Percentiles rank a stretch among this genome's conserved stretches.
Conservation (phyloP, 352 stramenopile species). For the Phytophthora parvispora region DNA sequence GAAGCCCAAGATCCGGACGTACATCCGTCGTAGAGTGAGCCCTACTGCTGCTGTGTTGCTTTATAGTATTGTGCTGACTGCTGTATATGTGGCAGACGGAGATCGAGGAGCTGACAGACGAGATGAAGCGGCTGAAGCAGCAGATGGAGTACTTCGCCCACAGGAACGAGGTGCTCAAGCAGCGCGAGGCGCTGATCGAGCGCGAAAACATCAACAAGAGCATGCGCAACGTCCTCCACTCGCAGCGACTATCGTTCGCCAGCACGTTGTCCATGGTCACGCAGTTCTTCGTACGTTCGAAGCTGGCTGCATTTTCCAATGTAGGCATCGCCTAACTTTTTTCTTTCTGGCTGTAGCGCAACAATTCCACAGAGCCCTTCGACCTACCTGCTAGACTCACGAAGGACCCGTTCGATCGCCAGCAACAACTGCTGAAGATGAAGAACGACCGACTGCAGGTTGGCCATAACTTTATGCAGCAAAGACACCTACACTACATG, state of each 20-base stretch:
- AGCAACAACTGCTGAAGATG: slow-evolving; percentile 20
- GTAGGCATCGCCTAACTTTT: background rate
- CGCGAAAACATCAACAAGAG: slow-evolving; percentile 8
- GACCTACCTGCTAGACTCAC: slow-evolving; percentile 16
- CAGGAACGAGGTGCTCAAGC: background rate
- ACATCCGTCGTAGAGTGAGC: background rate
- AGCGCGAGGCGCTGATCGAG: slow-evolving; percentile 6
- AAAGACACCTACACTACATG: slow-evolving; percentile 22
- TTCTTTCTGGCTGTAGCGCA: background rate
- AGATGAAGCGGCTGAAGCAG: slow-evolving; percentile 13
- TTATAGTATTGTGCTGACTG: no score
- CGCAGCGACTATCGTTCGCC: slow-evolving; percentile 19
- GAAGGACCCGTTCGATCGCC: slow-evolving; percentile 13
- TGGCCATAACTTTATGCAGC: slow-evolving; percentile 24
- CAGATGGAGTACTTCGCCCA: slow-evolving; percentile 1
- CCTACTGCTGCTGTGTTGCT: background rate
- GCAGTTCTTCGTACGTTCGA: slow-evolving; percentile 27
- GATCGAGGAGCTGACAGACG: slow-evolving; percentile 15
- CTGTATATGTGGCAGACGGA: slow-evolving; percentile 7
- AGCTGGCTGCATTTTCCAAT: background rate
- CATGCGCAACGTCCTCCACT: slow-evolving; percentile 10
- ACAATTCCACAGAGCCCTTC: slow-evolving; percentile 19
- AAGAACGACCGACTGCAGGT: slow-evolving; percentile 29
- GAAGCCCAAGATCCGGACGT: slow-evolving; percentile 5
- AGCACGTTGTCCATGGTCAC: slow-evolving; percentile 25